Conservation (phyloP, 495 filamentous ascomycete species). For the Hypomontagnella submonticulosa region DNA sequence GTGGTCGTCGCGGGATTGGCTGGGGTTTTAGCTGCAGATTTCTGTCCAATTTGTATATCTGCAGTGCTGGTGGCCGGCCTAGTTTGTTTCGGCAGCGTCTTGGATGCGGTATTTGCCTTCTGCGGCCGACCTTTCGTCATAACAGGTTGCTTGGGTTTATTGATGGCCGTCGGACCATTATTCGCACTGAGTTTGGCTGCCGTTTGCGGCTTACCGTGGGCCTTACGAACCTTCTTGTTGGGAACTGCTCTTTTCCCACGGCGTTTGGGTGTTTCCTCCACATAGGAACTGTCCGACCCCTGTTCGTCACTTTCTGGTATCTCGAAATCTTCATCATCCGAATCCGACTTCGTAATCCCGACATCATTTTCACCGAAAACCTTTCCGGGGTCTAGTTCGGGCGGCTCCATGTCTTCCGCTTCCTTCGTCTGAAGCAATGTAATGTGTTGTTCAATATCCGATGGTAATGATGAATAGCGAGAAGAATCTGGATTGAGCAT, state of each 20-base stretch:
- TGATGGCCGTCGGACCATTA: not conserved
- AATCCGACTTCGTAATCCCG: not conserved
- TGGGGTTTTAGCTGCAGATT: not conserved
- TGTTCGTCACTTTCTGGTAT: constrained; percentile 9
- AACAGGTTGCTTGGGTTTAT: constrained; percentile 6
- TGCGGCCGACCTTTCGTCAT: constrained; percentile 6
- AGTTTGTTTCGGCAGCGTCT: constrained; percentile 6
- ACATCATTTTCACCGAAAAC: not conserved
- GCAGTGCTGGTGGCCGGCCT: not conserved
- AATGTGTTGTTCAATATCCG: constrained; percentile 26
- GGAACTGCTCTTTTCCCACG: constrained; percentile 21
- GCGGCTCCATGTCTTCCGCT: not conserved
- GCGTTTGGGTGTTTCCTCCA: constrained; percentile 5
- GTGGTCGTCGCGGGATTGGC: not conserved
- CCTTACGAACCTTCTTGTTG: constrained; percentile 17
- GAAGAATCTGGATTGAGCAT: constrained; percentile 24
- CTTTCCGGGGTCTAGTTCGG: not conserved
- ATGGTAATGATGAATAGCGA: constrained; percentile 1
- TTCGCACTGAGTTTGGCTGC: not conserved
- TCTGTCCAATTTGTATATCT: not conserved
- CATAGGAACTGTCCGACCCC: constrained; percentile 31
- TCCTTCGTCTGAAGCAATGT: not conserved
- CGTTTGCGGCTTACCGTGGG: constrained; percentile 1
- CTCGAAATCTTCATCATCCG: constrained; percentile 19
- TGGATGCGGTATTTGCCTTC: constrained; percentile 5